Conservation (phyloP, 768 basidiomycete species). For the Kwoniella heveanensis region DNA sequence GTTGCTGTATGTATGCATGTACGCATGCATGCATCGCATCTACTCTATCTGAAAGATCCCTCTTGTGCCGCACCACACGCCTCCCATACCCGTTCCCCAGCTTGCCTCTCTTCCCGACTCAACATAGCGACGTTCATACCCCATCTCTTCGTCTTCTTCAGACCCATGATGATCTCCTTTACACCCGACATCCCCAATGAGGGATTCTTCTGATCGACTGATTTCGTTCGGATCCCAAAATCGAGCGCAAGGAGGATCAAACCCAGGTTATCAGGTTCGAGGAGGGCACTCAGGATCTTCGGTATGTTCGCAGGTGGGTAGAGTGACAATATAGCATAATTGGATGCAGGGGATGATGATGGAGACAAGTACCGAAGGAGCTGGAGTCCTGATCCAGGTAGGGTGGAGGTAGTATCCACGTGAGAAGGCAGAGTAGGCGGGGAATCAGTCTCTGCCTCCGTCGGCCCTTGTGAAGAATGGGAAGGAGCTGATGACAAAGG, state of each 20-base stretch:
- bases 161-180: conserved; percentile 21
- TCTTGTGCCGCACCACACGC: conserved; percentile 10
- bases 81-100: conserved; percentile 32
- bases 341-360: conserved; percentile 13
- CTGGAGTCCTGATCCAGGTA: conserved; percentile 35
- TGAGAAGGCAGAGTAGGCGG: conserved; percentile 12
- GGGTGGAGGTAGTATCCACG: conserved; percentile 27
- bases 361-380: conserved; percentile 30
- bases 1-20: too few species aligned
- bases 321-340: conserved; percentile 8
- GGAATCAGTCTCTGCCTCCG: too few species aligned
- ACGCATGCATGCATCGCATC: too few species aligned
- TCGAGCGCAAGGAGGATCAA: conserved; percentile 27
- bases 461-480: neutral
- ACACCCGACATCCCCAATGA: conserved; percentile 4
- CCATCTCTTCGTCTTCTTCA: conserved; percentile 33
- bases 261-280: conserved; percentile 45
- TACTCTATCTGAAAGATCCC: neutral
- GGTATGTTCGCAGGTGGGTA: conserved; percentile 33
- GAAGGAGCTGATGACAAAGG: neutral
- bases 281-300: conserved; percentile 26
- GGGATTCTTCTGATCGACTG: neutral
- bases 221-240: conserved; percentile 1
- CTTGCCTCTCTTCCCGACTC: conserved; percentile 13
- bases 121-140: conserved; percentile 44